Evolutionary conservation across 768 basidiomycete species (phyloP).

Genomic region (Lanmaoa pseudosensibilis): DNA sequence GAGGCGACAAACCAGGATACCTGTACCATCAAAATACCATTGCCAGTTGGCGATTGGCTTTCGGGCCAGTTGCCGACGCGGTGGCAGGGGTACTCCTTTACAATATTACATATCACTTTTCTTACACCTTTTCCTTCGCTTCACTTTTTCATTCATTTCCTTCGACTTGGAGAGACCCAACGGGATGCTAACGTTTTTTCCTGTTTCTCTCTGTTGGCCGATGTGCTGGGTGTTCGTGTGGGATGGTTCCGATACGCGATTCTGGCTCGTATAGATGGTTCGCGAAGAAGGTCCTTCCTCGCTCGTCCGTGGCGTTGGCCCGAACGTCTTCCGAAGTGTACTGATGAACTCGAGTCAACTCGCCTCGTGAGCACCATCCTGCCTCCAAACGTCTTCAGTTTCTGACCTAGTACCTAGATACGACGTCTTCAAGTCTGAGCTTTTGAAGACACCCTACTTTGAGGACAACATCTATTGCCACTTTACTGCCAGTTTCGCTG

Average conservation of each 20-base stretch:
- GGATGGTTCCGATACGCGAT: background rate
- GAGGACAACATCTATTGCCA: constrained; percentile 82
- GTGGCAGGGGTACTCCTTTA: background rate
- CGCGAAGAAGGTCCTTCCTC: constrained; percentile 81
- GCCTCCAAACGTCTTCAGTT: background rate
- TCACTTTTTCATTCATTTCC: background rate
- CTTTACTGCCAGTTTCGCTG: constrained; percentile 84
- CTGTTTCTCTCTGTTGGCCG: background rate
- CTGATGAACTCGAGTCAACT: constrained; percentile 93
- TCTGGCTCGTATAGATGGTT: constrained; percentile 61
- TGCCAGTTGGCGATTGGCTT: background rate
- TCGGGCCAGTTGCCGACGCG: background rate
- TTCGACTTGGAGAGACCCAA: background rate
- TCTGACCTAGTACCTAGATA: constrained; percentile 48
- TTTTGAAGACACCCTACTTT: constrained; percentile 70
- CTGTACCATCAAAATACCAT: background rate
- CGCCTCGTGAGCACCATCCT: constrained; percentile 61
- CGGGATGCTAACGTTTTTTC: constrained; percentile 8
- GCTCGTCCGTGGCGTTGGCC: constrained; percentile 72
- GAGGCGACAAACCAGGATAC: background rate
- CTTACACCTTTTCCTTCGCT: background rate
- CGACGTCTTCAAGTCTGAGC: constrained; percentile 87
- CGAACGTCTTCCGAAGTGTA: constrained; percentile 83
- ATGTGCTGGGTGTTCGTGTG: background rate
- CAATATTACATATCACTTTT: background rate